phyloP scores from a whole-genome alignment of 2,329 filamentous ascomycete species.

The Xylogone sp. region DNA sequence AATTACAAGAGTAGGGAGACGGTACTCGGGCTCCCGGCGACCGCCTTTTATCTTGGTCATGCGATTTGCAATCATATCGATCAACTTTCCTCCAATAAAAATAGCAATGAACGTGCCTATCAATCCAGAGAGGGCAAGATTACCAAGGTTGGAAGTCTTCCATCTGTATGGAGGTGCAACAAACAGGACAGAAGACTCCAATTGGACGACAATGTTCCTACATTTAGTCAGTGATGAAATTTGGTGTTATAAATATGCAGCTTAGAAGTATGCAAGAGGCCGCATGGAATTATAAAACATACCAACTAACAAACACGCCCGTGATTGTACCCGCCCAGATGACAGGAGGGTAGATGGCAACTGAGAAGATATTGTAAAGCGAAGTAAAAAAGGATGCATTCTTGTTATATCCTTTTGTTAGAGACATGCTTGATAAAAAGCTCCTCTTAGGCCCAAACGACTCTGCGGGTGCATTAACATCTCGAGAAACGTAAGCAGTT shows the following conservation, averaged over 20 bases:
- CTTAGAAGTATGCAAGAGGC: not conserved
- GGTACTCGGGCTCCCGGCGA: conserved; percentile 18
- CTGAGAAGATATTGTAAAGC: conserved; percentile 1
- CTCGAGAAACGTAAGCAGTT: conserved; percentile 13
- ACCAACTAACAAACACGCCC: conserved; percentile 11
- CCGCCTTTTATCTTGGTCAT: conserved; percentile 7
- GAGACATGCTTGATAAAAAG: conserved; percentile 2
- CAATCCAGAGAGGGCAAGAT: conserved; percentile 5
- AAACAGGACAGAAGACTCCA: not conserved
- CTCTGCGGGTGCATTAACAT: conserved; percentile 1
- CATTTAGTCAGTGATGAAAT: not conserved
- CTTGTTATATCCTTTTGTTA: conserved; percentile 9
- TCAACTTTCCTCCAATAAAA: conserved; percentile 21
- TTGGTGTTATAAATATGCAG: not conserved
- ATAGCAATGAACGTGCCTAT: conserved; percentile 9
- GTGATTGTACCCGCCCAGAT: conserved; percentile 5
- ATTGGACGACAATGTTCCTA: conserved; percentile 10
- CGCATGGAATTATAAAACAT: not conserved
- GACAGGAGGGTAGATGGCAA: conserved; percentile 11
- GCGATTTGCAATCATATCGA: conserved; percentile 23
- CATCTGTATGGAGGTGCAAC: conserved; percentile 3
- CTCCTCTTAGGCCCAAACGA: conserved; percentile 4
- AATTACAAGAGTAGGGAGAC: conserved; percentile 21
- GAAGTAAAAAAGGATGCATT: conserved; percentile 1
- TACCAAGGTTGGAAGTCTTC: conserved; percentile 1